These are phyloP conservation scores for Serendipita sp. DNA, from an alignment of 768 basidiomycete species.

Conservation along the genomic window DNA sequence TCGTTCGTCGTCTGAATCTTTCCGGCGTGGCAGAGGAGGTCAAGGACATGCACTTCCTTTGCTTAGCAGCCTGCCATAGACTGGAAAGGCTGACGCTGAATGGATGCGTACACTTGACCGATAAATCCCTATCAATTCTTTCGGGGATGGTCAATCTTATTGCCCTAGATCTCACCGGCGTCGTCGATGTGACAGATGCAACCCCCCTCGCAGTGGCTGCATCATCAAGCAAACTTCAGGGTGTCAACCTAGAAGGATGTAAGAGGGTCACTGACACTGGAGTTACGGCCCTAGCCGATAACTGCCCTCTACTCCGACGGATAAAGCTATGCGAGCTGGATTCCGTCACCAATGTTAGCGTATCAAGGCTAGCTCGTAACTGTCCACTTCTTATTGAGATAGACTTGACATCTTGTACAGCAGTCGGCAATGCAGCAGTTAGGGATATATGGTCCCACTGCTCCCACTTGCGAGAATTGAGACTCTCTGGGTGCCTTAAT, in stretches of 20 bases:
- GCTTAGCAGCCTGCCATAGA: constrained; percentile 57
- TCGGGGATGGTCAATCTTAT: constrained; percentile 60
- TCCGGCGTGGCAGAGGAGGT: constrained; percentile 51
- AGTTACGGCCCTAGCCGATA: constrained; percentile 54
- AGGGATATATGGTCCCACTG: constrained; percentile 74
- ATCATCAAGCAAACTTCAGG: constrained; percentile 64
- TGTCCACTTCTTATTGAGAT: constrained; percentile 87
- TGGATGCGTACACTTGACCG: constrained; percentile 54
- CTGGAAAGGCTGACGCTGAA: constrained; percentile 82
- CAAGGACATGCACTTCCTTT: constrained; percentile 54
- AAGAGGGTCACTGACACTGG: constrained; percentile 62
- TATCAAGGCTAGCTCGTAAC: constrained; percentile 56
- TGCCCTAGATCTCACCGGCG: constrained; percentile 71
- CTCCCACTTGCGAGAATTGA: constrained; percentile 77
- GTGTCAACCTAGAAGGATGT: constrained; percentile 82
- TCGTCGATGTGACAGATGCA: constrained; percentile 49
- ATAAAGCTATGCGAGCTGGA: constrained; percentile 77
- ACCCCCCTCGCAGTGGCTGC: constrained; percentile 57
- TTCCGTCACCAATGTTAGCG: constrained; percentile 55
- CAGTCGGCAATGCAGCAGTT: constrained; percentile 59
- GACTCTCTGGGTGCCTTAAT: constrained; percentile 59
- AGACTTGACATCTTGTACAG: constrained; percentile 73
- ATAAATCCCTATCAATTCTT: constrained; percentile 50
- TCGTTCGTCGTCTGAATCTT: constrained; percentile 87
- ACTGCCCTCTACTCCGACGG: constrained; percentile 65